These are phyloP conservation scores for Margaritispora aquatica DNA, from an alignment of 495 filamentous ascomycete genomes.

Conservation along the genomic window DNA sequence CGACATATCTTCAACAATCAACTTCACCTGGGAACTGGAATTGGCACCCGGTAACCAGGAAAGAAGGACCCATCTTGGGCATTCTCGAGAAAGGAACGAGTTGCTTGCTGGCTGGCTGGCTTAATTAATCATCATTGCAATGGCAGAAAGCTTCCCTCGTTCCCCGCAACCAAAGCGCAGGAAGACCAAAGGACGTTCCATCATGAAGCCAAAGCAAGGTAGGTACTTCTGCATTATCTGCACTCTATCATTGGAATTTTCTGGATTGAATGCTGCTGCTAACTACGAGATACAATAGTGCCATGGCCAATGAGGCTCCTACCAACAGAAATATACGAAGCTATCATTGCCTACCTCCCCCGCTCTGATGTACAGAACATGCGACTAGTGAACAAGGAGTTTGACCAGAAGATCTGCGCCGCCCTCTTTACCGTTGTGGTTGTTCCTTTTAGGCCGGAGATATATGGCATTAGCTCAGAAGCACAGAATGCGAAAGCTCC, in stretches of 20 bases:
- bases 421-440: constrained; percentile 43
- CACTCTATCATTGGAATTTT: neutral
- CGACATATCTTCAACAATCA: neutral
- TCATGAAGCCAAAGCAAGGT: constrained; percentile 3
- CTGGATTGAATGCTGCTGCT: no score
- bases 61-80: no score
- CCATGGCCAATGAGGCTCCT: constrained; percentile 34
- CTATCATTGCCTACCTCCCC: constrained; percentile 37
- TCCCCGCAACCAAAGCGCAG: constrained; percentile 14
- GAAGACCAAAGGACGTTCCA: constrained; percentile 9
- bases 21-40: neutral
- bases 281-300: neutral
- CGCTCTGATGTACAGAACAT: constrained; percentile 41
- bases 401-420: constrained; percentile 41
- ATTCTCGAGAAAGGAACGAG: no score
- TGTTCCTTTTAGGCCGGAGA: constrained; percentile 46
- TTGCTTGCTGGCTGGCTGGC: no score
- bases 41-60: no score
- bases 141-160: neutral
- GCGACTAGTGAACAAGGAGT: constrained; percentile 48
- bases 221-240: neutral
- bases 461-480: constrained; percentile 33
- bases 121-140: no score
- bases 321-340: constrained; percentile 45
- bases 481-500: neutral